Percentiles rank a stretch among this genome's conserved stretches.
These are phyloP conservation scores for Daldinia decipiens DNA, from an alignment of 495 filamentous ascomycete genomes.

Conservation along the genomic window DNA sequence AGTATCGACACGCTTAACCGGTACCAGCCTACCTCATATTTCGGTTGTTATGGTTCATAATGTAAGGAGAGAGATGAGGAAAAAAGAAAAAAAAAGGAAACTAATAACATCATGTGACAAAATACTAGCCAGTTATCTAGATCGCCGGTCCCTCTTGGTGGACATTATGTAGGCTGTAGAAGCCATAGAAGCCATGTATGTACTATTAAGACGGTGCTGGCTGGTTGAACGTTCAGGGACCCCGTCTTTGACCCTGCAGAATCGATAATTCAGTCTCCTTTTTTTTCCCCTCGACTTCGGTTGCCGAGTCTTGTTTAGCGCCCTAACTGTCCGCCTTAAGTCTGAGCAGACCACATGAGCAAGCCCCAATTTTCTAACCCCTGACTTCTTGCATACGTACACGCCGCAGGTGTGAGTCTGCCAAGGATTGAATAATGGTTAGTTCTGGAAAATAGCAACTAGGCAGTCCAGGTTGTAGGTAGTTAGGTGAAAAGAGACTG, in stretches of 20 bases:
- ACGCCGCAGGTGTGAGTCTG: conserved; percentile 40
- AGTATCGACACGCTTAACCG: conserved; percentile 19
- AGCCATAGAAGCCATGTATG: not conserved
- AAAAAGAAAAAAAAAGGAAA: not conserved
- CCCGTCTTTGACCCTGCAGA: conserved; percentile 39
- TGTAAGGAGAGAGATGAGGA: not conserved
- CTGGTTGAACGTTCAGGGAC: conserved; percentile 25
- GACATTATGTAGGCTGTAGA: not conserved
- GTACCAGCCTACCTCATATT: conserved; percentile 5
- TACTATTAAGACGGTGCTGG: conserved; percentile 33
- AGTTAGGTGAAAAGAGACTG: conserved; percentile 6
- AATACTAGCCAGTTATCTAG: conserved; percentile 36
- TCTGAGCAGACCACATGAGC: conserved; percentile 46
- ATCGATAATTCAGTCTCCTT: conserved; percentile 36
- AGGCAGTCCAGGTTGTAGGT: conserved; percentile 9
- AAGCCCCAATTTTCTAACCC: conserved; percentile 42
- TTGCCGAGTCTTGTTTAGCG: conserved; percentile 47
- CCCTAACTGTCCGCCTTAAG: conserved; percentile 41
- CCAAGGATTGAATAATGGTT: conserved; percentile 37
- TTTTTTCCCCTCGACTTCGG: conserved; percentile 28
- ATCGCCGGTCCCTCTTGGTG: conserved; percentile 29
- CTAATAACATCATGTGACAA: conserved; percentile 35
- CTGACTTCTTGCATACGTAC: conserved; percentile 39
- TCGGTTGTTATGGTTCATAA: conserved; percentile 6
- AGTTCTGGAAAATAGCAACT: conserved; percentile 19